Evolutionary conservation across 2,329 filamentous ascomycete genomes (phyloP), one percentile per base, ranked within the genome.

Genomic region (Juglanconis juglandina): DNA sequence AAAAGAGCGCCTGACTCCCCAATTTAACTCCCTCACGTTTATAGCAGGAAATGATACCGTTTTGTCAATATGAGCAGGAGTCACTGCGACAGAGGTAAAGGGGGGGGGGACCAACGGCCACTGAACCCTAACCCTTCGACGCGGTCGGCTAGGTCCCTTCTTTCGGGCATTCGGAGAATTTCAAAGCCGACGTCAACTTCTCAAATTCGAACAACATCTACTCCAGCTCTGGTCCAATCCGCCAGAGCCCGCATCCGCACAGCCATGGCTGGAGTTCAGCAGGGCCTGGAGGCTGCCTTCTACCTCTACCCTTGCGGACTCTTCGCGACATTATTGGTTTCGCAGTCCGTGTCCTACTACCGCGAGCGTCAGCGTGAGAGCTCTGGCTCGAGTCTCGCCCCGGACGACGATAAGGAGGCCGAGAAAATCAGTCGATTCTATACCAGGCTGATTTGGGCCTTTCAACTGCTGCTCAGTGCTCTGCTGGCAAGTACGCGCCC

Each of bases 271-370:
- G 62, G 60, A 60, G 63, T 64, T 51, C 66, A 76, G 65, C 60
- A 72, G 47, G 76, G 72, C 42, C 66, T 78, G 53, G 68, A 73
- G 61, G 67, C 73, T 7, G 73, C 72, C 61, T 78, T 78, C 64
- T 78, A 78, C 54, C 56, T 73, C 55, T 78, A 78, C 60, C 76
- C 76, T 1, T 72, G 71, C 46, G 67, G 71, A 5, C 70, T 78
- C 8, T 76, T 78, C 51, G 59, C 68, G 3, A 69, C 73, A 1
- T 64, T 78, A 5, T 57, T 77, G 14, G 68, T 71, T 3, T 71
- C 70, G 0, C 75, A 78, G 63, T 66, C 74, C 5, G 54, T 73
- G 42, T 69, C 73, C 58, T 78, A 74, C 64, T 77, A 72, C 64
- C 70, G 69, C 56, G 66, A 69, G 59, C 71, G 72, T 13, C 68